Evolutionary conservation across 371 early-diverging fungal species (phyloP).

Genomic region (Rhizopus arrhizus): DNA sequence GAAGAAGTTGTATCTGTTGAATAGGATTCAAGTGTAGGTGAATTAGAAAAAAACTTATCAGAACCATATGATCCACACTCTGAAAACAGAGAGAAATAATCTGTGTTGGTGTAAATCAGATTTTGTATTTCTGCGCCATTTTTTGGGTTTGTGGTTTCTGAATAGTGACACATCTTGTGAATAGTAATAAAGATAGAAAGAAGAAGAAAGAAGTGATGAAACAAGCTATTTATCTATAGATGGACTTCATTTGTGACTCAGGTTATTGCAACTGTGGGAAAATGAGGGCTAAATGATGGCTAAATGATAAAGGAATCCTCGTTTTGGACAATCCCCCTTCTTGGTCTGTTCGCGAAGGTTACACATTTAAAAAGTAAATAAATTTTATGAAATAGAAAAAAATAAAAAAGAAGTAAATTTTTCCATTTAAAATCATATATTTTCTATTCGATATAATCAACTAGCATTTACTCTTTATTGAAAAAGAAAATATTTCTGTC

Average conservation of each 20-base stretch:
- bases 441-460: neutral
- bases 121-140: neutral
- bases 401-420: neutral
- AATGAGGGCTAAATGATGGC: no score
- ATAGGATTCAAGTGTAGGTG: neutral
- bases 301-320: neutral
- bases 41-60: neutral
- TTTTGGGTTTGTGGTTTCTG: neutral
- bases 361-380: neutral
- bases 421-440: constrained; percentile 1
- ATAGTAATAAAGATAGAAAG: neutral
- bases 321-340: neutral
- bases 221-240: neutral
- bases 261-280: neutral
- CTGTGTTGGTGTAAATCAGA: neutral
- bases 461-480: neutral
- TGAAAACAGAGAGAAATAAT: neutral
- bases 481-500: neutral
- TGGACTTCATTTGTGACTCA: neutral
- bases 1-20: neutral
- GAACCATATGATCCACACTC: neutral
- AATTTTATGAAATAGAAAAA: no score
- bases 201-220: neutral
- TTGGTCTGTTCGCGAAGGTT: constrained; percentile 4
- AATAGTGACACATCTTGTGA: neutral